Percentiles rank a stretch among this genome's conserved stretches.
Conservation (phyloP, 1,284 basidiomycete species). For the Melampsora americana region DNA sequence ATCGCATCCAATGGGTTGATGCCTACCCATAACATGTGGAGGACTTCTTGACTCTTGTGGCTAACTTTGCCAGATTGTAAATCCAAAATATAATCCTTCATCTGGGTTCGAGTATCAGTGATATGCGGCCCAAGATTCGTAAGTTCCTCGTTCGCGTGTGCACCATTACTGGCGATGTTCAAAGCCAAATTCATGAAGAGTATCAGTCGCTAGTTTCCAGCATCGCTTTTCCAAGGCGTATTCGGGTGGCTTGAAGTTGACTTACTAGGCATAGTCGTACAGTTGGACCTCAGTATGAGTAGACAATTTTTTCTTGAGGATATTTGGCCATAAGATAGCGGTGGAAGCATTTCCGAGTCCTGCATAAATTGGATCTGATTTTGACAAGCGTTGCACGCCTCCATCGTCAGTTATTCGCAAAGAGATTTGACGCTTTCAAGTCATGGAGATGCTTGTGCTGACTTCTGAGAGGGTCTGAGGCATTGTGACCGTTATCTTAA, state of each 20-base stretch:
- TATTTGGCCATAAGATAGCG: too few relatives aligned
- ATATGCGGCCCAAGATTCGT: not conserved
- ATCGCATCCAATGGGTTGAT: slow-evolving; percentile 33
- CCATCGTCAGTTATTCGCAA: too few relatives aligned
- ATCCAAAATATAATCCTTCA: slow-evolving; percentile 11
- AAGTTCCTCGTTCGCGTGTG: slow-evolving; percentile 23
- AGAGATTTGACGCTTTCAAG: too few relatives aligned
- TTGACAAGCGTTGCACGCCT: too few relatives aligned
- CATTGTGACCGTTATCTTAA: too few relatives aligned
- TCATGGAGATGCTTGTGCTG: too few relatives aligned
- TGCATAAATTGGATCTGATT: too few relatives aligned
- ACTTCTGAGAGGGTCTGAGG: too few relatives aligned
- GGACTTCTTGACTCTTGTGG: slow-evolving; percentile 5
- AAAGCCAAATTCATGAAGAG: not conserved
- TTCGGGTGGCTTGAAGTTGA: not conserved
- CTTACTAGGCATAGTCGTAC: slow-evolving; percentile 38
- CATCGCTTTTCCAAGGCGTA: too few relatives aligned
- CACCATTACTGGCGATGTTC: slow-evolving; percentile 27
- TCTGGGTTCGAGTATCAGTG: slow-evolving; percentile 35
- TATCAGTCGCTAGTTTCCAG: not conserved
- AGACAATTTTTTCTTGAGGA: too few relatives aligned
- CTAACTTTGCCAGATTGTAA: slow-evolving; percentile 17
- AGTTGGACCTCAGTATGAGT: not conserved
- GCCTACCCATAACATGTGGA: slow-evolving; percentile 33
- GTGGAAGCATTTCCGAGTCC: too few relatives aligned